Evolutionary conservation across 73 alveolate genomes (phyloP), one percentile per base, ranked within the genome.

Genomic region (Paramecium biaurelia): DNA sequence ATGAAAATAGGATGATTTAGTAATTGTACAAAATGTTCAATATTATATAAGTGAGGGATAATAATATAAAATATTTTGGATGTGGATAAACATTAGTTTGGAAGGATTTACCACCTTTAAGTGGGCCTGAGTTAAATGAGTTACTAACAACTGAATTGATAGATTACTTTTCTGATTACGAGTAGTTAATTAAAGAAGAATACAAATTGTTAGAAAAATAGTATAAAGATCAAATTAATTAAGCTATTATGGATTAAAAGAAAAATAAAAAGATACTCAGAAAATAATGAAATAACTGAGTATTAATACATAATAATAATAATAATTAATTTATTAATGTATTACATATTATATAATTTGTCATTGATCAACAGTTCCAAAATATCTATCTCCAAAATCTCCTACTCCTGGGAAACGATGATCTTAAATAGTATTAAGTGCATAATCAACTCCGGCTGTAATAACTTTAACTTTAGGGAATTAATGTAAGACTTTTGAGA

Each of bases 361-460:
- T 63, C 84, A 63, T 63, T 63, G 84, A 32, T 63, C 84, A 8
- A 63, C 84, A 63, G 90, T 79, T 47, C 90, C 90, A 45, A 42
- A 79, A 47, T 79, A 79, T 79, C 90, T 38, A 26, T 79, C 90
- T 30, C 90, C 74, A 45, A 79, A 79, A 10, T 79, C 90, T 42
- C 90, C 90, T 4, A 79, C 56, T 14, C 90, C 74, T 15, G 58
- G 26, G 15, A 63, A 26, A 38, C 32, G 34, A 24, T 20, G 32
- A 42, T 41, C 70, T 35, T 72, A 20, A 34, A 38, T 37, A 79
- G 90, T 79, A 45, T 47, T 45, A 2, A 45, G 30, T 18, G 43
- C 56, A 21, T 41, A 24, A 45, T 79, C 90, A 34, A 79, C 90
- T 37, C 63, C 74, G 11, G 76, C 90, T 24, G 90, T 79, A 21